phyloP scores from a whole-genome alignment of 1,284 basidiomycete species.

The Apiotrichum gamsii region DNA sequence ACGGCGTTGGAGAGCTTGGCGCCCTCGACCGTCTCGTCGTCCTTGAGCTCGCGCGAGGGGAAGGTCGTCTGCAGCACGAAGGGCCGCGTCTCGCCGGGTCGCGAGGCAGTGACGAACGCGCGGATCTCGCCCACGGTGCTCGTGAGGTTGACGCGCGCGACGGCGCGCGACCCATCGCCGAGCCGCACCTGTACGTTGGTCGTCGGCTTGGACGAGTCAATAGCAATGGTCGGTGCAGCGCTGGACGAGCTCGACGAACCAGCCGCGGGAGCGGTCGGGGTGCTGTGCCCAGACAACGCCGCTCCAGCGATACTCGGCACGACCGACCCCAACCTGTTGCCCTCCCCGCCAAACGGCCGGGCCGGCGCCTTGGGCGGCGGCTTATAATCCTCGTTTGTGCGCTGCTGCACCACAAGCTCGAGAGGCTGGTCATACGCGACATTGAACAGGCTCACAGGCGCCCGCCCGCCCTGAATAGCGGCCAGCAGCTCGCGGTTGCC shows the following conservation, averaged over 20 bases:
- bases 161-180: constrained; percentile 85
- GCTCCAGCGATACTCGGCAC: constrained; percentile 45
- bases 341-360: constrained; percentile 63
- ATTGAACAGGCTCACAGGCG: constrained; percentile 71
- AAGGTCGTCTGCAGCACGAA: constrained; percentile 82
- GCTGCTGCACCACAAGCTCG: constrained; percentile 72
- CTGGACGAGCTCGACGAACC: constrained; percentile 14
- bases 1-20: constrained; percentile 77
- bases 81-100: constrained; percentile 63
- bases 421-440: constrained; percentile 75
- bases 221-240: constrained; percentile 31
- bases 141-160: constrained; percentile 80
- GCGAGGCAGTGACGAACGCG: constrained; percentile 78
- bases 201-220: constrained; percentile 59
- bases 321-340: constrained; percentile 73
- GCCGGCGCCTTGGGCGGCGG: constrained; percentile 48
- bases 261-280: constrained; percentile 33
- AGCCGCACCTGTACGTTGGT: constrained; percentile 88
- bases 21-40: constrained; percentile 63
- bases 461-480: constrained; percentile 75
- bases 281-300: neutral
- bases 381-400: constrained; percentile 68
- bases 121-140: constrained; percentile 85
- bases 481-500: constrained; percentile 64
- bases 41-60: constrained; percentile 68